Evolutionary conservation across 2,329 filamentous ascomycete genomes (phyloP), one percentile per base, ranked within the genome.

Genomic region (Fusarium xyrophilum): DNA sequence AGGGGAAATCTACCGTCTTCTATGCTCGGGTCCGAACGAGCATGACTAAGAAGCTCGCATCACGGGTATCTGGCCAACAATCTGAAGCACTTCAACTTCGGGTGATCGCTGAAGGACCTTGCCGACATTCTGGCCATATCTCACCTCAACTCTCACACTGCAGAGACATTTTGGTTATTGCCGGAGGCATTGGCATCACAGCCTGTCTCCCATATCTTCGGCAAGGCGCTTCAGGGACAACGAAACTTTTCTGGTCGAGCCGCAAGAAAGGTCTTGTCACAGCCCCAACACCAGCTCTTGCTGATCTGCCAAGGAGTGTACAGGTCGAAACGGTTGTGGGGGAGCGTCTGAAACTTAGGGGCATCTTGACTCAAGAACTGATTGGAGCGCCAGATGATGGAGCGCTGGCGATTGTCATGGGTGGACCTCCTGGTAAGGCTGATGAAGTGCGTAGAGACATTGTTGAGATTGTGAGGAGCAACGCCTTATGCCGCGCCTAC

Each of bases 161-260:
- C 63, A 67, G 64, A 1, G 70, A 63, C 5, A 38, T 77, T 4
- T n/a, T 79, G 1, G 74, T 70, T 42, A 72, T 79, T 13, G 76
- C 76, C 2, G 77, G 78, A 15, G 77, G 77, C 8, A 75, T 78
- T 1, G 76, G 76, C 21, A 71, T 79, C 14, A 77, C 74, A 5
- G 74, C 74, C 10, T 64, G 76, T 17, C 60, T 79, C 17, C 74
- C 77, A 4, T 59, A 73, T 19, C 67, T 76, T 7, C 64, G 66
- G 5, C 43, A 43, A 8, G 62, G 60, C 15, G 63, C 42, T 23
- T 44, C 36, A 13, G 64, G 65, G 0, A 55, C 50, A 1, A 66
- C 69, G 7, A 66, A 69, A 3, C 51, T 78, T 2, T 75, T 66
- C 56, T 78, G 74, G 76, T 71, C 68, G 8, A 64, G 69, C 2